These are phyloP conservation scores for Comarum palustre DNA, from an alignment of 306 rosid species.

Conservation along the genomic window DNA sequence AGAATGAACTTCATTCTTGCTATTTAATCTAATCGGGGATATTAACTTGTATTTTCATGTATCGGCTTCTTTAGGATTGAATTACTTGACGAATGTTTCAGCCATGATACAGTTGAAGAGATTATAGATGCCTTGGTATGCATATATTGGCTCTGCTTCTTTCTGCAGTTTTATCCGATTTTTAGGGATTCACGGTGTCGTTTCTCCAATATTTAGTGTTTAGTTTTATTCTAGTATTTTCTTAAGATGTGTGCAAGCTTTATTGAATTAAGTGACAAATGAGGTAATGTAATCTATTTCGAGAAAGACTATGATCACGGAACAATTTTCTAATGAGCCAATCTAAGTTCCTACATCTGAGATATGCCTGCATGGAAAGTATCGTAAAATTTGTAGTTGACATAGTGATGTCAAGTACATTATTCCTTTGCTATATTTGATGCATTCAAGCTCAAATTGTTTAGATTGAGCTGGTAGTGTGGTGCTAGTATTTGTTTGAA, in stretches of 20 bases:
- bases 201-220: no score
- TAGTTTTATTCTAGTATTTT: no score
- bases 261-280: not conserved
- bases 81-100: constrained; percentile 67
- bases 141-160: constrained; percentile 9
- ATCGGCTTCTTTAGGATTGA: constrained; percentile 56
- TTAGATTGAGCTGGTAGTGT: not conserved
- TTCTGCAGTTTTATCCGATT: not conserved
- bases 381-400: not conserved
- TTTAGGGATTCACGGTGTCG: not conserved
- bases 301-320: not conserved
- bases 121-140: constrained; percentile 75
- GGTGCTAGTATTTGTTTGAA: not conserved
- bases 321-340: not conserved
- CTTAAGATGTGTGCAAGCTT: not conserved
- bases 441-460: not conserved
- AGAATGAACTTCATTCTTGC: not conserved
- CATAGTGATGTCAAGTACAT: not conserved
- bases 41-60: not conserved
- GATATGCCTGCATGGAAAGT: not conserved
- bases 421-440: not conserved
- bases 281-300: not conserved
- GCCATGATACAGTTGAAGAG: constrained; percentile 82
- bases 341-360: not conserved
- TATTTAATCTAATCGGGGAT: not conserved